A percentile compares a stretch with the other conserved stretches of the same genome.
These are phyloP conservation scores for Daldinia bambusicola DNA, from an alignment of 495 filamentous ascomycete genomes.

Conservation along the genomic window DNA sequence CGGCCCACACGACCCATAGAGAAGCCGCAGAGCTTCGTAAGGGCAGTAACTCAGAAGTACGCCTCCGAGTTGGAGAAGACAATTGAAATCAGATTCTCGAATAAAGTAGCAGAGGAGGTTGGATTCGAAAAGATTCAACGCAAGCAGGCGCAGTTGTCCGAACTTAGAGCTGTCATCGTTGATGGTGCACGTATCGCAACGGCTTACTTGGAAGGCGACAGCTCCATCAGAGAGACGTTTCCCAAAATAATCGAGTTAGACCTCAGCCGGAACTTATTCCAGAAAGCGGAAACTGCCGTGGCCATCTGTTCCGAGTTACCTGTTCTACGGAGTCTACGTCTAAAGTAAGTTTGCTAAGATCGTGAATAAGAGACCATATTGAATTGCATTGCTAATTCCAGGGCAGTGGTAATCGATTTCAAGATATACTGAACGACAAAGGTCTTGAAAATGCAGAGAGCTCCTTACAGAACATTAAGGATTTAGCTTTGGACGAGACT, in stretches of 20 bases:
- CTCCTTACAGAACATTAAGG: constrained; percentile 67
- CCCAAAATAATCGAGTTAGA: constrained; percentile 83
- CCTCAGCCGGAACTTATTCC: constrained; percentile 84
- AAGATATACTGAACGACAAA: constrained; percentile 51
- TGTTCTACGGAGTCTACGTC: constrained; percentile 68
- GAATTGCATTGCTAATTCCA: constrained; percentile 28
- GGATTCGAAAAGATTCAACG: constrained; percentile 93
- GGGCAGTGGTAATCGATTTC: constrained; percentile 80
- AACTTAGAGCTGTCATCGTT: constrained; percentile 82
- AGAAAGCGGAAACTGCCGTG: constrained; percentile 69
- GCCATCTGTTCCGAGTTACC: constrained; percentile 75
- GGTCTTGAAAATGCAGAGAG: constrained; percentile 46
- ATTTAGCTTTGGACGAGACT: constrained; percentile 77
- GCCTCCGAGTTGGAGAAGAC: constrained; percentile 62
- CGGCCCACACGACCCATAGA: constrained; percentile 78
- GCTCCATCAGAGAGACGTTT: constrained; percentile 59
- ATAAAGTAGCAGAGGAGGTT: constrained; percentile 91
- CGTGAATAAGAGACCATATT: neutral
- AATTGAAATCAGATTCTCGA: constrained; percentile 74
- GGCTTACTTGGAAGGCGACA: constrained; percentile 46
- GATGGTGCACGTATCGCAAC: constrained; percentile 74
- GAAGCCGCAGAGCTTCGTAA: constrained; percentile 73
- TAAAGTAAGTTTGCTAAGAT: constrained; percentile 67
- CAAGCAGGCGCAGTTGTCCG: constrained; percentile 78
- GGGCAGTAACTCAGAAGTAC: constrained; percentile 86